phyloP scores from a whole-genome alignment of 106 monocot genomes.

The Apostasia shenzhenica region DNA sequence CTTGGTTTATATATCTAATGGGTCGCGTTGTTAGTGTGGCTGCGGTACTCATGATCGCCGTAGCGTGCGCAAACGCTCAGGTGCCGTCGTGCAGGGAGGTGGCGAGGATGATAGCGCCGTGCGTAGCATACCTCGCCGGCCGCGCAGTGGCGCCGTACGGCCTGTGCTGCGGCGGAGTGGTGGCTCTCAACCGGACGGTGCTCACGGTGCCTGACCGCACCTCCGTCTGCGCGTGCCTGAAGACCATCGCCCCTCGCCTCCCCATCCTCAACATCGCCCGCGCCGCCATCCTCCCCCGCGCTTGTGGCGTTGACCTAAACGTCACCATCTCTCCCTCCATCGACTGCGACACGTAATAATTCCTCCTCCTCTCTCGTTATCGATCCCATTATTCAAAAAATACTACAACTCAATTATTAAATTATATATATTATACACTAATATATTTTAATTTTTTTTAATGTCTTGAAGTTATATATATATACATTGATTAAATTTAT shows the following conservation, averaged over 20 bases:
- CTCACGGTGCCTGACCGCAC: background rate
- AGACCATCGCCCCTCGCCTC: slow-evolving; percentile 10
- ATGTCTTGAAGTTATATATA: background rate
- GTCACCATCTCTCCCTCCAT: slow-evolving; percentile 13
- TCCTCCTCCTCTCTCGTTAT: background rate
- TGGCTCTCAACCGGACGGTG: slow-evolving; percentile 2
- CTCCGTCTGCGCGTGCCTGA: slow-evolving; percentile 10
- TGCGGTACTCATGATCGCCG: too few species aligned
- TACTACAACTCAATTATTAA: background rate
- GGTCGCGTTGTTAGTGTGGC: too few species aligned
- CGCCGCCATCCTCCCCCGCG: slow-evolving; percentile 6
- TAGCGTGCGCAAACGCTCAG: background rate
- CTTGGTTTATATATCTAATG: too few species aligned
- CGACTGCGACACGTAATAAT: slow-evolving; percentile 1
- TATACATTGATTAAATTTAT: background rate
- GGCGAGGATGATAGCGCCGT: slow-evolving; percentile 12
- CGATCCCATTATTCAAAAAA: too few species aligned
- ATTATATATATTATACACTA: background rate
- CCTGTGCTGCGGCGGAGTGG: slow-evolving; percentile 7
- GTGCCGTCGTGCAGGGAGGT: slow-evolving; percentile 3
- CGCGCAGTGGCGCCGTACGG: slow-evolving; percentile 2
- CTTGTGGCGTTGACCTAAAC: slow-evolving; percentile 8
- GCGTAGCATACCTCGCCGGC: slow-evolving; percentile 5
- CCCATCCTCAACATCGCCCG: slow-evolving; percentile 5
- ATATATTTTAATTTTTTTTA: background rate